Evolutionary conservation across 2,329 filamentous ascomycete species (phyloP).

Genomic region (Aspergillus floridensis): DNA sequence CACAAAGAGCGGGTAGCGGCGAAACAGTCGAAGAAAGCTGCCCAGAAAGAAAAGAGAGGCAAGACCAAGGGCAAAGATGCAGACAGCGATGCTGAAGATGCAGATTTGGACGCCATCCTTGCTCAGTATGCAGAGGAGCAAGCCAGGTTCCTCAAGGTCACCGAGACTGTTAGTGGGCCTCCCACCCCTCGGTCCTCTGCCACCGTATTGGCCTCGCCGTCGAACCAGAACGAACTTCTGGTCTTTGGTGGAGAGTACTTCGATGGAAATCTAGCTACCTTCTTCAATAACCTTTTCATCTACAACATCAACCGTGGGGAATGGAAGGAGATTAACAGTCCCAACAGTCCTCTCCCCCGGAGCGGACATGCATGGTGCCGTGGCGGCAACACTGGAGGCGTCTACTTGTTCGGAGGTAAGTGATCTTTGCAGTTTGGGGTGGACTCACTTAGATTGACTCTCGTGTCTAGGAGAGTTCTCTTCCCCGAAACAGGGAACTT

Average conservation of each 20-base stretch:
- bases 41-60: constrained; percentile 72
- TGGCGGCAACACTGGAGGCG: constrained; percentile 76
- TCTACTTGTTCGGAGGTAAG: constrained; percentile 82
- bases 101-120: constrained; percentile 88
- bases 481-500: constrained; percentile 93
- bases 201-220: constrained; percentile 78
- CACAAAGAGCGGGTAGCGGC: constrained; percentile 57
- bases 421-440: background rate
- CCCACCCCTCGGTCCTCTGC: constrained; percentile 77
- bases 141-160: constrained; percentile 90
- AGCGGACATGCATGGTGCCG: constrained; percentile 94
- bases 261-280: constrained; percentile 78
- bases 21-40: constrained; percentile 85
- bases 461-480: constrained; percentile 71
- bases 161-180: constrained; percentile 70
- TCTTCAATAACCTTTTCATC: constrained; percentile 66
- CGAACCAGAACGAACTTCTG: constrained; percentile 82
- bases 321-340: constrained; percentile 86
- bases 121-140: constrained; percentile 91
- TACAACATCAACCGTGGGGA: constrained; percentile 79
- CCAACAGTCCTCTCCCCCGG: constrained; percentile 85
- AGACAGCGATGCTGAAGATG: constrained; percentile 86
- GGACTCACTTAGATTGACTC: constrained; percentile 3
- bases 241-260: constrained; percentile 95
- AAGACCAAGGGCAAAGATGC: constrained; percentile 66